phyloP scores from a whole-genome alignment of 192 early-diverging fungal species.

The Bifiguratus adelaidae region DNA sequence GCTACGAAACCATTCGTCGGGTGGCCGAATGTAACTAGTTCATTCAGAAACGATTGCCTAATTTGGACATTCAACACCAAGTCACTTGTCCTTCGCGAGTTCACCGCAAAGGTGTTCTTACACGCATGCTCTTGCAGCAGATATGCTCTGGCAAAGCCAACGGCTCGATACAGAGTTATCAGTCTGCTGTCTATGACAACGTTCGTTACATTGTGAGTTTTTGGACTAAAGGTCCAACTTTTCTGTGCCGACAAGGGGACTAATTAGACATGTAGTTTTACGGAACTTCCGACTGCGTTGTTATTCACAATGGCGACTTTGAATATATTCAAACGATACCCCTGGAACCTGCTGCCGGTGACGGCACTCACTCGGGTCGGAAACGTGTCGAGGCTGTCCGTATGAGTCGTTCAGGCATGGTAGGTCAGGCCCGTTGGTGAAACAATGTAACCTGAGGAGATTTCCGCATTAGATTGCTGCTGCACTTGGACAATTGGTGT shows the following conservation, averaged over 20 bases:
- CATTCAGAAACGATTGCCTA: no score
- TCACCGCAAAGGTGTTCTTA: no score
- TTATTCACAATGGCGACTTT: conserved; percentile 32
- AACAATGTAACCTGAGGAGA: not conserved
- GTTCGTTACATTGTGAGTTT: conserved; percentile 36
- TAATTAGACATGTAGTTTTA: conserved; percentile 23
- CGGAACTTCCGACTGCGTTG: conserved; percentile 34
- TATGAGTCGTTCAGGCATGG: conserved; percentile 19
- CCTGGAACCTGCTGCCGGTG: conserved; percentile 13
- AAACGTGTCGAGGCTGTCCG: conserved; percentile 21
- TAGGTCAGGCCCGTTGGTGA: conserved; percentile 18
- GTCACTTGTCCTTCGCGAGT: no score
- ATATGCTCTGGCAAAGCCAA: conserved; percentile 44
- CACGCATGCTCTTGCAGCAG: conserved; percentile 47
- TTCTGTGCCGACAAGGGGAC: not conserved
- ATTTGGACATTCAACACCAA: no score
- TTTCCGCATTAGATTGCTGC: not conserved
- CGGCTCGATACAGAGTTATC: conserved; percentile 27
- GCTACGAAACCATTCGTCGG: no score
- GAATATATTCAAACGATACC: conserved; percentile 27
- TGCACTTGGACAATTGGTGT: not conserved
- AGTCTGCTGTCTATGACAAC: conserved; percentile 21
- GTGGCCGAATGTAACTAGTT: no score
- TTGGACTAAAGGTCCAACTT: not conserved
- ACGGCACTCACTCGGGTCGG: conserved; percentile 11